Evolutionary conservation across 2,329 filamentous ascomycete species (phyloP).

Genomic region (Chaetomiaceae sp.): DNA sequence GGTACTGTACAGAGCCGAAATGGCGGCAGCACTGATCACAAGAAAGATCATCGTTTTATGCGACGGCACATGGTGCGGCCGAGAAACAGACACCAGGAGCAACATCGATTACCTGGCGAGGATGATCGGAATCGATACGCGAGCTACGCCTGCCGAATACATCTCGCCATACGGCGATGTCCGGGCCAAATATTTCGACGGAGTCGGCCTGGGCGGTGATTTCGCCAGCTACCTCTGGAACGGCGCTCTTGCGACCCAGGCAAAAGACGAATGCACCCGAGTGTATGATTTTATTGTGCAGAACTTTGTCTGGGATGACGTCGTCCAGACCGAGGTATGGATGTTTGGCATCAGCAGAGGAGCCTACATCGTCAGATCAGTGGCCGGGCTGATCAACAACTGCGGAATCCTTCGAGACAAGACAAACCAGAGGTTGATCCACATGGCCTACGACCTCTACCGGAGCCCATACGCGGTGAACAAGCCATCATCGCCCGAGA

Average conservation of each 20-base stretch:
- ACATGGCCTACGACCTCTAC: not conserved
- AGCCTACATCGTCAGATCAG: conserved; percentile 25
- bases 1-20: too few relatives aligned
- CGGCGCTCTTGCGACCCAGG: not conserved
- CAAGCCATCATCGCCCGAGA: not conserved
- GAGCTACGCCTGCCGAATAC: not conserved
- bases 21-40: not conserved
- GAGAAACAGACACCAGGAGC: not conserved
- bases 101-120: not conserved
- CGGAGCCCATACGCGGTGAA: not conserved
- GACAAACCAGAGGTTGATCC: not conserved
- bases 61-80: conserved; percentile 3
- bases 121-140: not conserved
- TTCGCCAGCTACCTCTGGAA: not conserved
- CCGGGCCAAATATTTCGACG: not conserved
- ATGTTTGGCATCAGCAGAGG: conserved; percentile 30
- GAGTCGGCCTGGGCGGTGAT: not conserved
- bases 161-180: not conserved
- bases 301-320: conserved; percentile 19
- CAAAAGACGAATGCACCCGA: not conserved
- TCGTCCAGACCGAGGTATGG: conserved; percentile 22
- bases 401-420: conserved; percentile 25
- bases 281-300: conserved; percentile 20
- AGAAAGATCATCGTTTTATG: not conserved
- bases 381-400: conserved; percentile 31